Evolutionary conservation across 1,284 basidiomycete genomes (phyloP).

Genomic region (Puccinia triticina): DNA sequence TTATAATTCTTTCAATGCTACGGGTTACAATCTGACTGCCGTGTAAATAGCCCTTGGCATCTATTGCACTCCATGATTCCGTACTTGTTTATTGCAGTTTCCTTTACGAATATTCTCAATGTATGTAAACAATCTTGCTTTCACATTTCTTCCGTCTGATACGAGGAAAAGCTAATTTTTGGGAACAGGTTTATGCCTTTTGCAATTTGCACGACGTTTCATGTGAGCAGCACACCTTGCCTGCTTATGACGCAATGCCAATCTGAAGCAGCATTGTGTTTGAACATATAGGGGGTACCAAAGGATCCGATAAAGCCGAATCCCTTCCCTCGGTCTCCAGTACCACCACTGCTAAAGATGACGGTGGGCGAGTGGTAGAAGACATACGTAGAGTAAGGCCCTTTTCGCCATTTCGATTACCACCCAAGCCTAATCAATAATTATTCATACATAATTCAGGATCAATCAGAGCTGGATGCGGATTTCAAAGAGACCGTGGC

Average conservation of each 20-base stretch:
- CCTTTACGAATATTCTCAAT: constrained; percentile 82
- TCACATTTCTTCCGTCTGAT: not conserved
- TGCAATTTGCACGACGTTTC: constrained; percentile 79
- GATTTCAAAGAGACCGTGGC: constrained; percentile 90
- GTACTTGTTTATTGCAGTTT: constrained; percentile 72
- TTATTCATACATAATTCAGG: not conserved
- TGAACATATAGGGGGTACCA: constrained; percentile 75
- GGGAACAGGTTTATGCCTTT: constrained; percentile 83
- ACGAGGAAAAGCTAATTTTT: not conserved
- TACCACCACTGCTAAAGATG: constrained; percentile 69
- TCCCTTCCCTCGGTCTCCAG: constrained; percentile 87
- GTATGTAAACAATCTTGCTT: constrained; percentile 4
- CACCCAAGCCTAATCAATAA: not conserved
- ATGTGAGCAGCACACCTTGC: constrained; percentile 5
- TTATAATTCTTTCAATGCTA: not conserved
- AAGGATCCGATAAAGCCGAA: constrained; percentile 93
- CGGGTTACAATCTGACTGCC: not conserved
- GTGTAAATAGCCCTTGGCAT: constrained; percentile 79
- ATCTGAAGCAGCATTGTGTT: not conserved
- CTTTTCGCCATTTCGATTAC: not conserved
- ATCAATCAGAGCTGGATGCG: constrained; percentile 83
- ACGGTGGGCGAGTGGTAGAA: constrained; percentile 71
- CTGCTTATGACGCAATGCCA: not conserved
- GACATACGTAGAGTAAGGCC: constrained; percentile 58
- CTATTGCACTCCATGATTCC: constrained; percentile 74